phyloP scores from a whole-genome alignment of 1,284 basidiomycete species.

The Sphaerobolus stellatus region DNA sequence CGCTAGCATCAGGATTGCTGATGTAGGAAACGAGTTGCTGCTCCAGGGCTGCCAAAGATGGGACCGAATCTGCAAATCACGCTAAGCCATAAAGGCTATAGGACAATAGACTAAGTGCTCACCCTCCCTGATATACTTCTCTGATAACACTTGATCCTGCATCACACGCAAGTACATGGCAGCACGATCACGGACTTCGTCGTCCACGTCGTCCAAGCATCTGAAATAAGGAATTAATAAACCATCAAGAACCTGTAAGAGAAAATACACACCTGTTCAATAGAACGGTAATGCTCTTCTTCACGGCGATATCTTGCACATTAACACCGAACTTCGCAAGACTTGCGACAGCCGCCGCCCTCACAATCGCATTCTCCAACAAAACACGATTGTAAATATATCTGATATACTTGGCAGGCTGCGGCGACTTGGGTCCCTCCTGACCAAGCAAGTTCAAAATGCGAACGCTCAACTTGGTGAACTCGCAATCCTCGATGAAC shows the following conservation, averaged over 20 bases:
- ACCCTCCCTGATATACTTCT: slow-evolving; percentile 92
- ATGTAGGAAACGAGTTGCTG: slow-evolving; percentile 87
- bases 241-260: slow-evolving; percentile 1
- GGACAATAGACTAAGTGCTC: slow-evolving; percentile 18
- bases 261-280: slow-evolving; percentile 62
- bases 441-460: slow-evolving; percentile 94
- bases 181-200: slow-evolving; percentile 97
- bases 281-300: slow-evolving; percentile 85
- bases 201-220: slow-evolving; percentile 97
- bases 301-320: slow-evolving; percentile 73
- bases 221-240: slow-evolving; percentile 39
- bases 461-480: slow-evolving; percentile 97
- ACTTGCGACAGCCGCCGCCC: slow-evolving; percentile 93
- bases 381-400: slow-evolving; percentile 99
- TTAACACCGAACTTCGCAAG: slow-evolving; percentile 97
- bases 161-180: slow-evolving; percentile 90
- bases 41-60: slow-evolving; percentile 85
- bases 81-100: background rate
- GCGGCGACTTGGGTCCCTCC: slow-evolving; percentile 92
- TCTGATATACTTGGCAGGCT: slow-evolving; percentile 97
- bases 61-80: slow-evolving; percentile 73
- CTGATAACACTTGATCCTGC: slow-evolving; percentile 76
- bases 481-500: slow-evolving; percentile 99
- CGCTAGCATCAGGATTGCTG: slow-evolving; percentile 69
- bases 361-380: slow-evolving; percentile 96